Base-by-base conservation (phyloP, 306 rosid species). In the Medicago arabica region DNA sequence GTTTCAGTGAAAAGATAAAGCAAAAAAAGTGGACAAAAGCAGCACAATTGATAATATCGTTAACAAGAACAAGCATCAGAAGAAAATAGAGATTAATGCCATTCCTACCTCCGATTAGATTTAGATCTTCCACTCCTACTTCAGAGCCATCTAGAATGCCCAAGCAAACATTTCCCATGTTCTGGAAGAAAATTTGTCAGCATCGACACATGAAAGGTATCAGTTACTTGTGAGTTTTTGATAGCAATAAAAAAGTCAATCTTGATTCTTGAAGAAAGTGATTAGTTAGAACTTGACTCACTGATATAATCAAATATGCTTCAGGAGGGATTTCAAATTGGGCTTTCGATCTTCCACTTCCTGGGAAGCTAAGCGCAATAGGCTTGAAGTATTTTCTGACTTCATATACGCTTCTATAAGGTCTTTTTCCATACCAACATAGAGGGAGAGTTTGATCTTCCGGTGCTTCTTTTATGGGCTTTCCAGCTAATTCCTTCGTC, bases 351-450 rank as follows among this genome's bases (percentile, higher is more conserved):
- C 69, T 88, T 51, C 95, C 83, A 17, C 85, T 84, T 59, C 34
- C 19, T 41, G 50, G 11, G 77, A 94, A 94, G 75, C 83, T 76
- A 64, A 94, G 71, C 0, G 84, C 88, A 8, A 92, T 53, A 54
- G 98, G 84, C 92, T 92, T 94, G 96, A 94, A 92, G 87, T 94
- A 87, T 78, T 87, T 94, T 79, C 79, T 86, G 80, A 86, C 96
- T 39, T 94, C 97, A 55, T 81, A 58, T 51, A 90, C 9, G 81
- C 88, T 91, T 79, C 69, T 87, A 82, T 88, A 87, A 75, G 88
- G 95, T 47, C 65, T 91, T 76, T 76, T 79, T 18, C 98, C 96
- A 65, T 68, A 87, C 98, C 98, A 94, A 74, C 98, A 91, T 11
- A 88, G 80, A 54, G 93, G 86, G 23, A 95, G 83, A 67, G 93